These are phyloP conservation scores for Elaphomyces granulatus DNA, from an alignment of 495 filamentous ascomycete genomes.

Conservation along the genomic window DNA sequence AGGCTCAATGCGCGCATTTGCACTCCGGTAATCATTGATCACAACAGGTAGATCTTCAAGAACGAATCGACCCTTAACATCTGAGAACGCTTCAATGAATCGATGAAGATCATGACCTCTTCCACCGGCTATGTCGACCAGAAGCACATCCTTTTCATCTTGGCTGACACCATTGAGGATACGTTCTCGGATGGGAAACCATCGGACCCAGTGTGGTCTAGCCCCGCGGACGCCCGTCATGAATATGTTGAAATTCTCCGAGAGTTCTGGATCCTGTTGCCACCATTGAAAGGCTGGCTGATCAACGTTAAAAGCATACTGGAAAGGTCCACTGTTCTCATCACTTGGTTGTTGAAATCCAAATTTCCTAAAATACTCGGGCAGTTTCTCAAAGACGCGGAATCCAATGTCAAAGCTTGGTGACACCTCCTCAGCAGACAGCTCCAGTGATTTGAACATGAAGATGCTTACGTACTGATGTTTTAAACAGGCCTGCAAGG, in stretches of 20 bases:
- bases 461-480: slow-evolving; percentile 3
- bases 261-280: slow-evolving; percentile 2
- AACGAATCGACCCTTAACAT: slow-evolving; percentile 24
- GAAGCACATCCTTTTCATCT: slow-evolving; percentile 15
- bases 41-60: slow-evolving; percentile 35
- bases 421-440: slow-evolving; percentile 1
- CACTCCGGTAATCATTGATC: slow-evolving; percentile 16
- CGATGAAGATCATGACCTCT: slow-evolving; percentile 32
- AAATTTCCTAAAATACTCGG: slow-evolving; percentile 11
- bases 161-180: slow-evolving; percentile 6
- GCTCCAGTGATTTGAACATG: too few relatives aligned
- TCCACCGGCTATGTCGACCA: slow-evolving; percentile 39
- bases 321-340: slow-evolving; percentile 21
- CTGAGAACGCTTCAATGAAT: slow-evolving; percentile 18
- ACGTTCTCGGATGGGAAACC: slow-evolving; percentile 18
- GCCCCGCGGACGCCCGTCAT: slow-evolving; percentile 13
- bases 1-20: slow-evolving; percentile 18
- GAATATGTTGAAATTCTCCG: slow-evolving; percentile 12
- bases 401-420: slow-evolving; percentile 1
- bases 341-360: slow-evolving; percentile 15
- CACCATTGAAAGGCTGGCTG: slow-evolving; percentile 19
- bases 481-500: slow-evolving; percentile 4
- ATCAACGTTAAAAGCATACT: slow-evolving; percentile 22
- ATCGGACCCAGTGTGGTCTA: slow-evolving; percentile 15
- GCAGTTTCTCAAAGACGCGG: slow-evolving; percentile 6